Evolutionary conservation across 2,329 filamentous ascomycete species (phyloP).

Genomic region (Fusarium stilboides): DNA sequence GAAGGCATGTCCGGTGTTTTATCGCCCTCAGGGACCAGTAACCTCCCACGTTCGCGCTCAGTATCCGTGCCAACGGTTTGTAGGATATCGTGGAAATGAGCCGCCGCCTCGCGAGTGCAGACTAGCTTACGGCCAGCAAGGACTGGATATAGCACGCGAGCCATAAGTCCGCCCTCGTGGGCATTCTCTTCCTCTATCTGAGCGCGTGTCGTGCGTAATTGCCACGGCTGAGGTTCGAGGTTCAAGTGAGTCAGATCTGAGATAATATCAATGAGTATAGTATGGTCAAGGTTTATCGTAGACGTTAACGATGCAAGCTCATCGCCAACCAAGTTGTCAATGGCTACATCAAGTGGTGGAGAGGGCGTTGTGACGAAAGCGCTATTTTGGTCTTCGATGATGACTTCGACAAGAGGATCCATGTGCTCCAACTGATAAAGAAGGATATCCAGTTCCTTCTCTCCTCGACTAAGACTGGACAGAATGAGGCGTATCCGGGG

Average conservation of each 20-base stretch:
- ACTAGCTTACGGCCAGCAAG: slow-evolving; percentile 53
- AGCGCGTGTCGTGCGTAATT: slow-evolving; percentile 51
- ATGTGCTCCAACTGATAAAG: slow-evolving; percentile 52
- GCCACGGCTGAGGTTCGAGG: slow-evolving; percentile 55
- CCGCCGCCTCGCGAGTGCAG: slow-evolving; percentile 58
- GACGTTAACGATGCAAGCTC: slow-evolving; percentile 54
- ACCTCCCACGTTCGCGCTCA: slow-evolving; percentile 55
- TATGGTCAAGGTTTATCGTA: slow-evolving; percentile 60
- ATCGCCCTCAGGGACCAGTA: slow-evolving; percentile 53
- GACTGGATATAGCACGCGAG: slow-evolving; percentile 55
- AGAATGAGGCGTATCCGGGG: slow-evolving; percentile 57
- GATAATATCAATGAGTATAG: slow-evolving; percentile 58
- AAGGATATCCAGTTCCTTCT: slow-evolving; percentile 52
- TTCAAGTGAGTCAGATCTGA: slow-evolving; percentile 58
- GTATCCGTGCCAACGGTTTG: slow-evolving; percentile 56
- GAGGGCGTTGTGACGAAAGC: slow-evolving; percentile 46
- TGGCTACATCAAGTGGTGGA: slow-evolving; percentile 48
- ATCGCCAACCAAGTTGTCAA: slow-evolving; percentile 53
- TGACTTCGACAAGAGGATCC: slow-evolving; percentile 53
- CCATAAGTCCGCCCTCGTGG: slow-evolving; percentile 53
- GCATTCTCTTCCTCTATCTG: slow-evolving; percentile 56
- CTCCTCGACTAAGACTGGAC: slow-evolving; percentile 51
- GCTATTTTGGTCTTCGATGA: slow-evolving; percentile 52
- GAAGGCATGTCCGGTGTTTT: slow-evolving; percentile 25
- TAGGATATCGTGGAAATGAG: slow-evolving; percentile 58